phyloP scores from a whole-genome alignment of 495 filamentous ascomycete species.

The Xylona heveae region DNA sequence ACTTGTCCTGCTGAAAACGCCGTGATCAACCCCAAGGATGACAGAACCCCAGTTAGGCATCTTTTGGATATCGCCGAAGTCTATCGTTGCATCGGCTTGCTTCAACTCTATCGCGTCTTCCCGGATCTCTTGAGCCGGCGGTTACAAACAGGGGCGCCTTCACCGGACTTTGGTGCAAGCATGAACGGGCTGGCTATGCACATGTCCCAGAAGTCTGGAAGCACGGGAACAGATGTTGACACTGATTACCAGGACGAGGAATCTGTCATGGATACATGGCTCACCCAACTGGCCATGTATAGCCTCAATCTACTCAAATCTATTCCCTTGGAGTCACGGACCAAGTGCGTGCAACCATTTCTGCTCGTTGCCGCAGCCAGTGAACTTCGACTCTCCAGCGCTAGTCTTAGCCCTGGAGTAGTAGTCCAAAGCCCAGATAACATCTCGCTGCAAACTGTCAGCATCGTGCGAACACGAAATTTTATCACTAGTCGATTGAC shows the following conservation, averaged over 20 bases:
- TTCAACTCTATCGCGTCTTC: conserved; percentile 33
- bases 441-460: conserved; percentile 24
- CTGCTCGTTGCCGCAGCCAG: conserved; percentile 27
- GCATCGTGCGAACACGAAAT: conserved; percentile 22
- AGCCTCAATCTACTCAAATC: conserved; percentile 27
- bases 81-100: conserved; percentile 29
- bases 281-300: conserved; percentile 30
- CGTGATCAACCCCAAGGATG: conserved; percentile 29
- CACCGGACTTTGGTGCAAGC: too few species aligned
- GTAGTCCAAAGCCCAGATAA: conserved; percentile 9
- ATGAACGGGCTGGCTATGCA: too few species aligned
- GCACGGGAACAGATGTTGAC: too few species aligned
- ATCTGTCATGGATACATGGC: conserved; percentile 17
- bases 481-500: conserved; percentile 27
- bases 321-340: conserved; percentile 30
- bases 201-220: too few species aligned
- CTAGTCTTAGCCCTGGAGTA: conserved; percentile 8
- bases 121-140: conserved; percentile 26
- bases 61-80: conserved; percentile 34
- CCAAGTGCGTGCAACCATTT: conserved; percentile 31
- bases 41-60: conserved; percentile 32
- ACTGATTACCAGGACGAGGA: neutral
- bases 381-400: conserved; percentile 23
- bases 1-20: conserved; percentile 26
- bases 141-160: conserved; percentile 12